Evolutionary conservation across 2,329 filamentous ascomycete genomes (phyloP), one percentile per base, ranked within the genome.

Genomic region (Ophiosphaerella korrae): DNA sequence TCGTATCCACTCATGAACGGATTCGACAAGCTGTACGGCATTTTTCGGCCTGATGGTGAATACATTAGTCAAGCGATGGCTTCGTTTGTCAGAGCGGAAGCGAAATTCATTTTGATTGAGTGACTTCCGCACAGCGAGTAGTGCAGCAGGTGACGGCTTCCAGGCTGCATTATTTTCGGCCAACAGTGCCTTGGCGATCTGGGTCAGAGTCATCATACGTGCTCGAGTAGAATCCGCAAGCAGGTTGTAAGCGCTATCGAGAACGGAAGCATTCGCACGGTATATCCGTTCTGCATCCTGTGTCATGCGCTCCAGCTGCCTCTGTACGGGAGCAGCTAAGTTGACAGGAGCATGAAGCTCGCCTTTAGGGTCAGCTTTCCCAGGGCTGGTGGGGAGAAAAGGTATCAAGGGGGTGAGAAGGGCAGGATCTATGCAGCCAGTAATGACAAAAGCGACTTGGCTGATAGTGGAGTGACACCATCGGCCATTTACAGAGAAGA

Each of bases 121-220:
- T 7, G 86, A 82, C 48, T 83, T 83, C 58, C 91, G 87, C 6
- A 92, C 84, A 3, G 89, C 88, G 62, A 90, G 89, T 5, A 91
- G 72, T 7, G 81, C 79, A 24, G 78, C 79, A 57, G 64, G 50
- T 1, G 64, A 57, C 0, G 79, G 73, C 11, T 53, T 56, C 58
- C 62, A 71, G 2, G 39, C 18, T 2, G 51, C 37, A 39, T 67
- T 58, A 3, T 47, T 39, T 3, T 43, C 58, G 11, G 64, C 62
- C 48, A 78, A 66, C 21, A 83, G 62, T 7, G 64, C 72, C 31
- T 73, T 69, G 1, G 80, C 75, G 37, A 82, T 78, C 14, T 78
- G 74, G 0, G 72, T 60, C 23, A 83, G 65, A 5, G 74, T 80
- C 62, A 80, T 77, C 63, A 78, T 78, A 8, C 75, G 74, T 31